A percentile compares a stretch with the other conserved stretches of the same genome.
Conservation (phyloP, 805 yeast species). For the Candida ipomoeae region DNA sequence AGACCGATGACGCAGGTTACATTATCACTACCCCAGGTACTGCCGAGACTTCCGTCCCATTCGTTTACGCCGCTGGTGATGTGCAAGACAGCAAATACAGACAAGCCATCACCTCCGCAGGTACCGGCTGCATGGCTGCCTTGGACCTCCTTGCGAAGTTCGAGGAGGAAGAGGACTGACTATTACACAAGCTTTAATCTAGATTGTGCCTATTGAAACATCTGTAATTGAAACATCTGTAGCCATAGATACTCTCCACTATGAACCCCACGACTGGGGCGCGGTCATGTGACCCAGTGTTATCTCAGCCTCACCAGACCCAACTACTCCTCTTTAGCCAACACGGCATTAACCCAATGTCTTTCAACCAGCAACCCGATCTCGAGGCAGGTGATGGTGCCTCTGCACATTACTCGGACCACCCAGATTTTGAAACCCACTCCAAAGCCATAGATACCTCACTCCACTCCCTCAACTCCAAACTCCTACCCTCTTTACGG, state of each 20-base stretch:
- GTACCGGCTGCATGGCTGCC: slow-evolving; percentile 99
- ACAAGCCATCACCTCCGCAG: slow-evolving; percentile 99
- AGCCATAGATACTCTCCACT: background rate
- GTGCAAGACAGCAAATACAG: slow-evolving; percentile 96
- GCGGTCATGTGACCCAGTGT: slow-evolving; percentile 1
- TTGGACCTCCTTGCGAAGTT: slow-evolving; percentile 57
- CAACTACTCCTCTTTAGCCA: background rate
- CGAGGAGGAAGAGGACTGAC: slow-evolving; percentile 21
- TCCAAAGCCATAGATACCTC: slow-evolving; percentile 30
- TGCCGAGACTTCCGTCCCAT: slow-evolving; percentile 76
- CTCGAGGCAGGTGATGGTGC: slow-evolving; percentile 21
- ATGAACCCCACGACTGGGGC: background rate
- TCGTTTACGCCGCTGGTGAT: slow-evolving; percentile 98
- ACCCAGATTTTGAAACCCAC: slow-evolving; percentile 36
- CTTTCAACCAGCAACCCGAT: slow-evolving; percentile 29
- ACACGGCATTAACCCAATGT: slow-evolving; percentile 14
- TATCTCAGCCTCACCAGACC: background rate
- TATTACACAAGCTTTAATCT: slow-evolving; percentile 6
- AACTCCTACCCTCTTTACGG: slow-evolving; percentile 21
- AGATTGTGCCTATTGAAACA: background rate
- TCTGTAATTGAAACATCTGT: background rate
- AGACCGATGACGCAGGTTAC: slow-evolving; percentile 85
- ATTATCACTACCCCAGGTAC: slow-evolving; percentile 87
- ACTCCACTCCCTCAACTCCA: slow-evolving; percentile 27
- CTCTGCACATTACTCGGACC: slow-evolving; percentile 29